Base-by-base conservation (phyloP, 1,284 basidiomycete species). In the Mrakiaceae sp. region DNA sequence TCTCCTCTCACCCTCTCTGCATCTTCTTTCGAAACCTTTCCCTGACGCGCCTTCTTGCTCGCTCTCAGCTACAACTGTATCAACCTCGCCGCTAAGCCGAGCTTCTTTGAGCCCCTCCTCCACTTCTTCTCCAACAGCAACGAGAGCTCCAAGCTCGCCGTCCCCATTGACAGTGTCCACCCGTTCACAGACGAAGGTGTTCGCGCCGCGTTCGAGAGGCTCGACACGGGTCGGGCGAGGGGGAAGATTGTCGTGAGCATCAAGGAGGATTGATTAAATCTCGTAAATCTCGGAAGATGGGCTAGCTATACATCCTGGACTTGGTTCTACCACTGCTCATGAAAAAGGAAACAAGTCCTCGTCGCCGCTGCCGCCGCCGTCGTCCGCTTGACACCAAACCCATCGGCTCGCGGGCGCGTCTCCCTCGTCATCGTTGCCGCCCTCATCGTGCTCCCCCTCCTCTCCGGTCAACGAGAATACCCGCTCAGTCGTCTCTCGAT, bases 101-200 rank as follows among this genome's bases (percentile, higher is more conserved):
- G 63, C 40, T 68, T 71, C 67, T 67, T 74, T n/a, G 68, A 67
- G 14, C 70, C 70, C 16, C 67, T 71, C 16, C 67, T 64, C 2
- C 63, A 62, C 52, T 69, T 72, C 47, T 58, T 71, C 27, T 27
- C 27, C 27, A 27, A 27, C 27, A 27, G 27, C 27, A 27, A 27
- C 50, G 59, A 69, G 5, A 53, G 64, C 81, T 84, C 83, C 48
- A 77, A 78, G 64, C 70, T 87, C 3, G 82, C 81, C 68, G 79
- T 84, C 0, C 70, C 80, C 0, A 80, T 88, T 6, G 86, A 88
- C 72, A 84, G 82, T 0, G 80, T 83, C 9, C 48, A 47, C 27
- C 16, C n/a, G 2, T 81, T 77, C 67, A 71, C 71, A 3, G 86
- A 87, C 62, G 79, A 81, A 14, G 82, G 69, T 12, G 60, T 70